Evolutionary conservation across 2,329 filamentous ascomycete species (phyloP), one percentile per base, ranked within the genome.

Genomic region (Hymenoscyphus salicellus): DNA sequence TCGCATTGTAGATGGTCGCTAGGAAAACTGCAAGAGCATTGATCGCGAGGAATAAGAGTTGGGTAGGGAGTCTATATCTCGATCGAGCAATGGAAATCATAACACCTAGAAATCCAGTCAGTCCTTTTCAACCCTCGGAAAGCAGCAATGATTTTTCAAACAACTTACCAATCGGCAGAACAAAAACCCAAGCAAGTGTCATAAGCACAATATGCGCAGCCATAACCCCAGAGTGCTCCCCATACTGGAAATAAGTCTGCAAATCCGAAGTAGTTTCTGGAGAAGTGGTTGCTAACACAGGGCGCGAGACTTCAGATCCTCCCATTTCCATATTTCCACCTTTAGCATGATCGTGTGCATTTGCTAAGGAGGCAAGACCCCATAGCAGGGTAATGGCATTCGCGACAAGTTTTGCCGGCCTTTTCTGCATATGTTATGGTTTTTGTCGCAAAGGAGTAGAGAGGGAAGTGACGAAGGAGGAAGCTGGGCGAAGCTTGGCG

Each of bases 51-150:
- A 94, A 93, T 8, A 81, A 67, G 66, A 93, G 83, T 73, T 97
- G 93, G 0, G 82, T 78, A 0, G 83, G 80, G 1, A 96, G 81
- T 0, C 89, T 89, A 71, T 90, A 88, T 67, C 89, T 85, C 55
- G 93, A 97, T 66, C 86, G 86, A 41, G 89, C 89, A 68, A 97
- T 82, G 63, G 92, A 96, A 68, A 98, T 82, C 87, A 97, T 92
- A 58, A 96, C 88, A 69, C 63, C 74, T 76, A 59, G 14, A 20
- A 32, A 33, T 14, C 60, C 58, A 65, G 56, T 62, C 32, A 63
- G 33, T 36, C 7, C 32, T 20, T 55, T 46, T 20, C n/a, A 52
- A 23, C 4, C 8, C 3, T 20, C 14, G 8, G 20, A 23, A 52
- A 52, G 2, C n/a, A 10, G n/a, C 11, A 11, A 33, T n/a, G 23